Percentiles rank a stretch among this genome's conserved stretches.
These are phyloP conservation scores for Salvia rosmarinus DNA, from an alignment of 257 asterid species.

Conservation along the genomic window DNA sequence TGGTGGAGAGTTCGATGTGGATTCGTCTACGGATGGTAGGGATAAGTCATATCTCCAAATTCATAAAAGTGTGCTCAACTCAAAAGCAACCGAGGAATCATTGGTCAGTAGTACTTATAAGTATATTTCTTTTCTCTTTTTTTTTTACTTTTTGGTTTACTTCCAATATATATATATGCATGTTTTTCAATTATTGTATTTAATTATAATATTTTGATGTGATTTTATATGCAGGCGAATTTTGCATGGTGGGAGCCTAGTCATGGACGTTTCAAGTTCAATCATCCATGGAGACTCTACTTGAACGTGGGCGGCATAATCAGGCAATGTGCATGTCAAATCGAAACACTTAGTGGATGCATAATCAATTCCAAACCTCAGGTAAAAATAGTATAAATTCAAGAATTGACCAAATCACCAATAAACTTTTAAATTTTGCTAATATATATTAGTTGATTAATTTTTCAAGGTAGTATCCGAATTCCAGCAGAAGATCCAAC, in stretches of 20 bases:
- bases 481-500: conserved; percentile 35
- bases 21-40: conserved; percentile 26
- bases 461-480: conserved; percentile 43
- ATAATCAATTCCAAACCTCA: conserved; percentile 33
- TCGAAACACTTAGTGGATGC: conserved; percentile 53
- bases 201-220: background rate
- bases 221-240: conserved; percentile 50
- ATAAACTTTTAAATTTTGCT: background rate
- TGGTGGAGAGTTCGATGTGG: conserved; percentile 43
- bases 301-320: conserved; percentile 51
- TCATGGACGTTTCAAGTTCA: conserved; percentile 52
- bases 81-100: conserved; percentile 63
- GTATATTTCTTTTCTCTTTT: no score
- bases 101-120: conserved; percentile 52
- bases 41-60: conserved; percentile 41
- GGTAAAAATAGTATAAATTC: conserved; percentile 34
- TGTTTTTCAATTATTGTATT: no score
- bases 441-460: background rate
- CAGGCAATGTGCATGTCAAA: conserved; percentile 69
- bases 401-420: background rate
- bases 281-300: conserved; percentile 76
- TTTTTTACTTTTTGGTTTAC: background rate
- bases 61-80: conserved; percentile 48
- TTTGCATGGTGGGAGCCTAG: conserved; percentile 81
- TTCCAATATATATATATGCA: background rate